phyloP scores from a whole-genome alignment of 345 rosid genomes.

The Eucalyptus urophylla region DNA sequence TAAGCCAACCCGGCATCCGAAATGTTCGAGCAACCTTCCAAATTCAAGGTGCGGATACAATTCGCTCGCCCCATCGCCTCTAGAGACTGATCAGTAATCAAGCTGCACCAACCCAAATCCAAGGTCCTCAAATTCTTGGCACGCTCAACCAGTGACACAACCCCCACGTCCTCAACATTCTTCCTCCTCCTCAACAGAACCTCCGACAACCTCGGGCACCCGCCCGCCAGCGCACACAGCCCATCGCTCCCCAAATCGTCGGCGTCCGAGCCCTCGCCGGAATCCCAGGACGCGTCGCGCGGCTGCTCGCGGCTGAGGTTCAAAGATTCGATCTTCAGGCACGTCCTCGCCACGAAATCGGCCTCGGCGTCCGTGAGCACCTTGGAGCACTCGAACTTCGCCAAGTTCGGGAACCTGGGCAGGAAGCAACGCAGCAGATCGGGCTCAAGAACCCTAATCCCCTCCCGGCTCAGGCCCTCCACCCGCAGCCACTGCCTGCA shows the following conservation, averaged over 20 bases:
- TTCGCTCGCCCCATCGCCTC: constrained; percentile 7
- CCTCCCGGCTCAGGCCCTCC: constrained; percentile 18
- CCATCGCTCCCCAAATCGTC: constrained; percentile 17
- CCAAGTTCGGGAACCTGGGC: constrained; percentile 35
- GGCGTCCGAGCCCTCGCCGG: neutral
- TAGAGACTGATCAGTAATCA: constrained; percentile 18
- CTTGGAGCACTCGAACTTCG: neutral
- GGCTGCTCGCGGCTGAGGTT: constrained; percentile 6
- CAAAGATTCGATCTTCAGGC: constrained; percentile 13
- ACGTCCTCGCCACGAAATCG: constrained; percentile 13
- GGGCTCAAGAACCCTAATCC: constrained; percentile 22
- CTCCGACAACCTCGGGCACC: constrained; percentile 10
- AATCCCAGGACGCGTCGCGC: neutral
- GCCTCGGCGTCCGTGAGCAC: constrained; percentile 9
- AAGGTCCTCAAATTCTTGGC: constrained; percentile 9
- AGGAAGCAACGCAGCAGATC: constrained; percentile 11
- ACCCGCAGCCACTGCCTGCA: constrained; percentile 33
- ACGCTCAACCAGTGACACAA: constrained; percentile 3
- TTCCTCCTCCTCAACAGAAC: constrained; percentile 17
- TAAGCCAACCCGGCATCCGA: constrained; percentile 15
- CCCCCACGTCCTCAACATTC: constrained; percentile 14
- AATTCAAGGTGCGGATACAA: constrained; percentile 12
- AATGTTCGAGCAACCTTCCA: constrained; percentile 20
- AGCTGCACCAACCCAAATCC: constrained; percentile 26
- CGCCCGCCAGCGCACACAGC: constrained; percentile 9